Conservation (phyloP, 1,139 yeast genomes). For the Yarrowia galli region DNA sequence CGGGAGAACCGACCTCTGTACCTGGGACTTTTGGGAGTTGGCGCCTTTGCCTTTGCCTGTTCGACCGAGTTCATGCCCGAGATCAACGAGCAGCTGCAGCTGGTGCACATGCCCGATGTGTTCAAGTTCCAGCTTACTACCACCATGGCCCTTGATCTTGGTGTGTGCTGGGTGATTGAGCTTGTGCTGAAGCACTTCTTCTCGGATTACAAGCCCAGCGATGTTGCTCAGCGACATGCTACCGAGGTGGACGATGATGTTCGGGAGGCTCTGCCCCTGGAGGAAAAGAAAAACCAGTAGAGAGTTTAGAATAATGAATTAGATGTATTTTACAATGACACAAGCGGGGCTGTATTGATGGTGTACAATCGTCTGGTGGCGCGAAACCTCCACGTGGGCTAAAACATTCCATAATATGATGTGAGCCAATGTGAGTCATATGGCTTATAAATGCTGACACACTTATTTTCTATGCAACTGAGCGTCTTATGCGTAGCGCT, state of each 20-base stretch:
- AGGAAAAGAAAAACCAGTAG: slow-evolving; percentile 49
- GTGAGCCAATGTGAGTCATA: too few relatives aligned
- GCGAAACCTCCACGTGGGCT: too few relatives aligned
- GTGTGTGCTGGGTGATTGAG: slow-evolving; percentile 82
- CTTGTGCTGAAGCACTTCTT: slow-evolving; percentile 77
- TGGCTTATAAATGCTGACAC: too few relatives aligned
- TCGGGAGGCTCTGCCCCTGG: slow-evolving; percentile 44
- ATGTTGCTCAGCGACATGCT: slow-evolving; percentile 65
- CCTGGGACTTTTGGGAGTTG: slow-evolving; percentile 91
- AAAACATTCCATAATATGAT: too few relatives aligned
- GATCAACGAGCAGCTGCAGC: slow-evolving; percentile 85
- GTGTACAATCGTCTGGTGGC: too few relatives aligned
- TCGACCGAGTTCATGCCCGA: slow-evolving; percentile 96
- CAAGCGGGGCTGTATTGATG: too few relatives aligned
- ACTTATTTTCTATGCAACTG: too few relatives aligned
- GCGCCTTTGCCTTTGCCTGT: slow-evolving; percentile 86
- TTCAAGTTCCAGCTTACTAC: slow-evolving; percentile 81
- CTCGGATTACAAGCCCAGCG: slow-evolving; percentile 91
- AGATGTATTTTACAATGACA: slow-evolving; percentile 12
- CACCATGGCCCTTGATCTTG: slow-evolving; percentile 77
- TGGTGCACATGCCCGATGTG: slow-evolving; percentile 80
- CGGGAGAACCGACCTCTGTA: slow-evolving; percentile 95
- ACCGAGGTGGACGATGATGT: slow-evolving; percentile 45
- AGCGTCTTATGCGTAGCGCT: too few relatives aligned
- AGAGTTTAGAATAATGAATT: slow-evolving; percentile 27